Evolutionary conservation across 1,284 basidiomycete genomes (phyloP).

Genomic region (Inonotus hispidus): DNA sequence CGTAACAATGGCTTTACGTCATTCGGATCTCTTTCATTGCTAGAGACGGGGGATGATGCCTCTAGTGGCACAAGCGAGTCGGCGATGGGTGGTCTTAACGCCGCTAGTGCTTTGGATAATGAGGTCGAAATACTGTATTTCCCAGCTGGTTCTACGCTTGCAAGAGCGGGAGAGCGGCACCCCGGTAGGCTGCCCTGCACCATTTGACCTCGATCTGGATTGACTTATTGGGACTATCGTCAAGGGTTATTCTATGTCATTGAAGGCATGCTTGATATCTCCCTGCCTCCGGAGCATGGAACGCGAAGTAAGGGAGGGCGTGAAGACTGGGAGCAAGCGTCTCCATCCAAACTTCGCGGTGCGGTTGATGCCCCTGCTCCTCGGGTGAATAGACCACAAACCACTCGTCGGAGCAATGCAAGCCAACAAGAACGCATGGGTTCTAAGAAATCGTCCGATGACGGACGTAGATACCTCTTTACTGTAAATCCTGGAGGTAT

Average conservation of each 20-base stretch:
- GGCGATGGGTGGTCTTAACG: constrained; percentile 52
- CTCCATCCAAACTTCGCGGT: background rate
- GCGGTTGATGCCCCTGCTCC: background rate
- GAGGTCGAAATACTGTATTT: constrained; percentile 96
- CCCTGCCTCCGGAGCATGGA: constrained; percentile 54
- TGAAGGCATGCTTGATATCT: constrained; percentile 93
- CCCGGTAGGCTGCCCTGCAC: constrained; percentile 47
- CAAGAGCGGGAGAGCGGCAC: constrained; percentile 86
- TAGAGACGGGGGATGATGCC: constrained; percentile 68
- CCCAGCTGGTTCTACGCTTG: constrained; percentile 80
- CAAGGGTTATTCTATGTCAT: constrained; percentile 95
- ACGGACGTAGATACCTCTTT: constrained; percentile 67
- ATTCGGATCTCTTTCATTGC: constrained; percentile 79
- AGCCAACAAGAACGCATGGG: background rate
- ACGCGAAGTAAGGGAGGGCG: background rate
- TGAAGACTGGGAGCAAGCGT: constrained; percentile 19
- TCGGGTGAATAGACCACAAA: background rate
- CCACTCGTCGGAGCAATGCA: background rate
- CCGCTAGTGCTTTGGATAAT: constrained; percentile 81
- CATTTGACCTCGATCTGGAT: background rate
- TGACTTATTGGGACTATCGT: constrained; percentile 4
- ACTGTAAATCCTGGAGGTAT: constrained; percentile 98
- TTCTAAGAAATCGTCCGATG: constrained; percentile 3
- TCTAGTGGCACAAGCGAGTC: constrained; percentile 63
- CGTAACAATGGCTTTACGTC: constrained; percentile 53